Base-by-base conservation (phyloP, 768 basidiomycete genomes). In the Sutorius australiensis region DNA sequence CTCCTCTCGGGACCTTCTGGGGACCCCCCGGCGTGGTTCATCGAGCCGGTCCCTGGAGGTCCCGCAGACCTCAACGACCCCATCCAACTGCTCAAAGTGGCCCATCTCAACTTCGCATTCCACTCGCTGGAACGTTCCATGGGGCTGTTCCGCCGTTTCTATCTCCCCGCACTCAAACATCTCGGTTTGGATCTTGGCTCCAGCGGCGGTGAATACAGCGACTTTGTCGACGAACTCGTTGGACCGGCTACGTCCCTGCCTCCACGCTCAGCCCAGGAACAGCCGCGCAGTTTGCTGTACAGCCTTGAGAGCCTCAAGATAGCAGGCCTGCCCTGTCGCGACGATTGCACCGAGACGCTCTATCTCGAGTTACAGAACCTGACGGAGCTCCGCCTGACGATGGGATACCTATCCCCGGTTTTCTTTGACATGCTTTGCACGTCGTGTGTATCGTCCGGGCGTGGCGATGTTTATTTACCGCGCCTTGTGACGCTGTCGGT, bases 1-100 rank as follows among this genome's bases (percentile, higher is more conserved):
- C 74, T 72, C 34, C 61, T 73, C 42, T 86, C 87, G 10, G 84
- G 87, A 0, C 86, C 88, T 12, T 62, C 68, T 2, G 77, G 72
- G 33, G 54, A 62, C 14, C 72, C 73, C 9, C 60, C 67, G 8
- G 67, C 71, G 10, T 79, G 77, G 77, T 28, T 53, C 39, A 45
- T 53, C 14, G 61, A 59, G 34, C 54, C 59, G 11, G 51, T 53
- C 10, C 48, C 55, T 6, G 55, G 50, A 21, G 48, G 66, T 40
- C 45, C 61, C 9, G 58, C 53, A 6, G 60, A 66, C 17, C 71
- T 70, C 53, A 63, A 68, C 16, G 50, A 56, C 17, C 62, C 69
- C 6, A 60, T 79, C 39, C 52, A 54, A 34, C 53, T 70, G n/a
- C 61, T 16, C 8, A 62, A 51, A 30, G 55, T 78, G 32, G 52